Evolutionary conservation across 495 filamentous ascomycete genomes (phyloP).

Genomic region (Tuber calosporum): DNA sequence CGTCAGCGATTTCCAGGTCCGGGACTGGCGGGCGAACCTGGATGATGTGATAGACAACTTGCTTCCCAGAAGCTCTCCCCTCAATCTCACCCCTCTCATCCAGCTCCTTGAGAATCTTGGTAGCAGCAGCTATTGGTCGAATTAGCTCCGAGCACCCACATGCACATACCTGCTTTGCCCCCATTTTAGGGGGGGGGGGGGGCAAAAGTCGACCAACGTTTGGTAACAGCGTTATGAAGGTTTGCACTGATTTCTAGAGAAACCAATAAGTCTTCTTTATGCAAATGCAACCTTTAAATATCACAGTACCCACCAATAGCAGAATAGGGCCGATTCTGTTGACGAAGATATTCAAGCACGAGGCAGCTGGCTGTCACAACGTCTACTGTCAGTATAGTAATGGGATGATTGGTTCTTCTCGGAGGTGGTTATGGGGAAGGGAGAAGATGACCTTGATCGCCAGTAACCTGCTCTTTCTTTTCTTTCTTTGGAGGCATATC

Average conservation of each 20-base stretch:
- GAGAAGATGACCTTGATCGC: constrained; percentile 38
- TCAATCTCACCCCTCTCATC: constrained; percentile 39
- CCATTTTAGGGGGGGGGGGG: background rate
- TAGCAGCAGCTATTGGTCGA: constrained; percentile 25
- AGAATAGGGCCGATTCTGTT: constrained; percentile 42
- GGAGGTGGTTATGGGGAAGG: background rate
- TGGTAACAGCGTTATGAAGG: constrained; percentile 41
- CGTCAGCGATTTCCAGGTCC: background rate
- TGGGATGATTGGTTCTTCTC: background rate
- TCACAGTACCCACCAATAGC: constrained; percentile 22
- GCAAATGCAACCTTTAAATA: background rate
- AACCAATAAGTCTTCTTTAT: background rate
- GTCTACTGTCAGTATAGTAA: constrained; percentile 7
- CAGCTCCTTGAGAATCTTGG: constrained; percentile 38
- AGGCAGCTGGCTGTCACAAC: constrained; percentile 34
- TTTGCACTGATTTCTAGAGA: constrained; percentile 38
- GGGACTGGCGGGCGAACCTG: constrained; percentile 23
- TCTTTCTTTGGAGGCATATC: constrained; percentile 42
- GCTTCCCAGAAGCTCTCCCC: constrained; percentile 39
- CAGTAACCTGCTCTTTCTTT: constrained; percentile 40
- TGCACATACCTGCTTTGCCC: background rate
- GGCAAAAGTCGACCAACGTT: constrained; percentile 27
- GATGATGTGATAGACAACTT: constrained; percentile 38
- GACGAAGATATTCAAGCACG: constrained; percentile 38
- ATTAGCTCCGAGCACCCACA: constrained; percentile 5